Conservation (phyloP, 805 yeast species). For the Saturnispora besseyi region DNA sequence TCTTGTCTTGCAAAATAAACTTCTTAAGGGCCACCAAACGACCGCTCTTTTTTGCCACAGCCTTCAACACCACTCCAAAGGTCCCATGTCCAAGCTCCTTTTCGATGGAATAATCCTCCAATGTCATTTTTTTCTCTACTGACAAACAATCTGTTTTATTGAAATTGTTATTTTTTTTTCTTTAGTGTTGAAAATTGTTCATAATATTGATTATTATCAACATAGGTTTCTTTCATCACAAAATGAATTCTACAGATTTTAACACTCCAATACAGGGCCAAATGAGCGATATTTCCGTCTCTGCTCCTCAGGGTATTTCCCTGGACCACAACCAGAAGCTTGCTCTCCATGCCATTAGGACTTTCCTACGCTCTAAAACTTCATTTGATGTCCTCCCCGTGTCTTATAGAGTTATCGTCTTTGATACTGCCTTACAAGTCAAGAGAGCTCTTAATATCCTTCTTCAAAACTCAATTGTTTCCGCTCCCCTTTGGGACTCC, state of each 20-base stretch:
- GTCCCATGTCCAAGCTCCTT: slow-evolving; percentile 69
- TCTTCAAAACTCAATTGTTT: slow-evolving; percentile 86
- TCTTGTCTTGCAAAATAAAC: slow-evolving; percentile 66
- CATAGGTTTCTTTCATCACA: neutral
- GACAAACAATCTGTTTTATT: neutral
- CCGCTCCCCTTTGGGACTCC: slow-evolving; percentile 96
- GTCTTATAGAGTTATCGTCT: slow-evolving; percentile 81
- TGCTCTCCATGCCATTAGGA: slow-evolving; percentile 77
- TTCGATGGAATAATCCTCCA: neutral
- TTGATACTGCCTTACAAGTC: slow-evolving; percentile 84
- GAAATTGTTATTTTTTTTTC: neutral
- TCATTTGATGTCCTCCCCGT: slow-evolving; percentile 97
- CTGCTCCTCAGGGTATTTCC: slow-evolving; percentile 7
- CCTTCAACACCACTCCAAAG: slow-evolving; percentile 83
- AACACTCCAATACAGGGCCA: neutral
- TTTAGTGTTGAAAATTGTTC: no score
- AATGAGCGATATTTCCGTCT: slow-evolving; percentile 18
- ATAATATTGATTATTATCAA: no score
- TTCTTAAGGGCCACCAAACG: slow-evolving; percentile 80
- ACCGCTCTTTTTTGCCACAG: slow-evolving; percentile 44
- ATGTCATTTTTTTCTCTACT: neutral
- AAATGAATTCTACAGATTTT: neutral
- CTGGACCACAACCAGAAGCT: slow-evolving; percentile 50
- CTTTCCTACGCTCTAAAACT: slow-evolving; percentile 79
- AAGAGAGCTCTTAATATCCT: slow-evolving; percentile 85